phyloP scores from a whole-genome alignment of 305 asterid genomes.

The Euphrasia arctica region DNA sequence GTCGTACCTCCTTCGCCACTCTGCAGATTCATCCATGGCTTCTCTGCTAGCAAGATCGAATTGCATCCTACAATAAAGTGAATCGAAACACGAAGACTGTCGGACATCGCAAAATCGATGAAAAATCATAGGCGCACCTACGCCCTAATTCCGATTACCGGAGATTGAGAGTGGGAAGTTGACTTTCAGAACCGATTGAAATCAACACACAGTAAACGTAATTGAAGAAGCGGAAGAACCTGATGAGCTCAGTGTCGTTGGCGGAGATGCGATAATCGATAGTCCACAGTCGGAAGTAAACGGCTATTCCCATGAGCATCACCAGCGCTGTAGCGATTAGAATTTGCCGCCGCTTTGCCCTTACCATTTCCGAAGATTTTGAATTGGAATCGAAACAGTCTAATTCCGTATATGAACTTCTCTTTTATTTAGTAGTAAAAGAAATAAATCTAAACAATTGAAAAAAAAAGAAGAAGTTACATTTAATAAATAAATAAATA shows the following conservation, averaged over 20 bases:
- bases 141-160: neutral
- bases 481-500: too few relatives aligned
- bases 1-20: slow-evolving; percentile 85
- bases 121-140: neutral
- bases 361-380: slow-evolving; percentile 38
- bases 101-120: neutral
- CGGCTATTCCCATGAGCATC: slow-evolving; percentile 58
- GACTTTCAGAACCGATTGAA: neutral
- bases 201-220: neutral
- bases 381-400: neutral
- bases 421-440: too few relatives aligned
- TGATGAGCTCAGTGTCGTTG: slow-evolving; percentile 48
- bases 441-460: too few relatives aligned
- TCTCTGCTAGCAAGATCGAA: slow-evolving; percentile 94
- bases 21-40: slow-evolving; percentile 99
- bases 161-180: neutral
- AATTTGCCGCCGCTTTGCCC: slow-evolving; percentile 45
- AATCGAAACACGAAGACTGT: neutral
- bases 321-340: slow-evolving; percentile 46
- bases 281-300: slow-evolving; percentile 76
- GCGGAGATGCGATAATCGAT: slow-evolving; percentile 57
- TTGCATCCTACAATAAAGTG: slow-evolving; percentile 57
- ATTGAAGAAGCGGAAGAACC: slow-evolving; percentile 35
- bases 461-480: too few relatives aligned
- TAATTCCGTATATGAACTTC: too few relatives aligned